These are phyloP conservation scores for Domatiomyces catenatus DNA, from an alignment of 2,329 filamentous ascomycete genomes.

Conservation along the genomic window DNA sequence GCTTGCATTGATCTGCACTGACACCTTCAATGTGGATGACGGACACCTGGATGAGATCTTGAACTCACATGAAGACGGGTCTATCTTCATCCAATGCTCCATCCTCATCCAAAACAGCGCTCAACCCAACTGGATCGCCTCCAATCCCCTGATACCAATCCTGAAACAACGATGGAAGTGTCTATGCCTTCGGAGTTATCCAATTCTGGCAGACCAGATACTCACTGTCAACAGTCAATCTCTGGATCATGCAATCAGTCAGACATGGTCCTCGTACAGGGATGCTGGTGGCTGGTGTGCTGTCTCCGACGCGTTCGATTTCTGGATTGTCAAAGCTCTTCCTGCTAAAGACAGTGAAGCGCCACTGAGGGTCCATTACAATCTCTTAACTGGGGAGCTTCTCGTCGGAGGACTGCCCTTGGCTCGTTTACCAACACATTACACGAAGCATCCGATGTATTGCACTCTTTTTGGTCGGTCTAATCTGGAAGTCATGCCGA, in stretches of 20 bases:
- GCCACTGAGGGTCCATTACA: constrained; percentile 28
- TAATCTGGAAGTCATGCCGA: constrained; percentile 30
- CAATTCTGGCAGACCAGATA: constrained; percentile 4
- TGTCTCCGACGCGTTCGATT: constrained; percentile 9
- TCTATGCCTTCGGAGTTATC: constrained; percentile 2
- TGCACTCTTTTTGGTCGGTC: constrained; percentile 29
- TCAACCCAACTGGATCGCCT: constrained; percentile 2
- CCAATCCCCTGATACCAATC: constrained; percentile 5
- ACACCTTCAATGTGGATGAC: constrained; percentile 32
- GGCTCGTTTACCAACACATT: constrained; percentile 32
- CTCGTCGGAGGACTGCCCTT: constrained; percentile 38
- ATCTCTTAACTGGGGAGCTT: constrained; percentile 37
- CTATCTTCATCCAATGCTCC: constrained; percentile 24
- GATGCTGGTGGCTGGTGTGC: background rate
- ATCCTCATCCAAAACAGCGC: constrained; percentile 25
- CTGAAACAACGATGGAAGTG: constrained; percentile 3
- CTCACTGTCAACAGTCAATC: constrained; percentile 1
- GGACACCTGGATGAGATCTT: constrained; percentile 20
- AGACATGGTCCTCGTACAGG: constrained; percentile 10
- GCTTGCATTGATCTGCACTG: constrained; percentile 29
- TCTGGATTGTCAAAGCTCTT: constrained; percentile 22
- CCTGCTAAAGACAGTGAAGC: background rate
- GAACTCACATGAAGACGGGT: constrained; percentile 13
- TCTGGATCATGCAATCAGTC: constrained; percentile 12
- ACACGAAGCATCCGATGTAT: constrained; percentile 29